Evolutionary conservation across 106 monocot species (phyloP).

Genomic region (Dioscorea dumetorum): DNA sequence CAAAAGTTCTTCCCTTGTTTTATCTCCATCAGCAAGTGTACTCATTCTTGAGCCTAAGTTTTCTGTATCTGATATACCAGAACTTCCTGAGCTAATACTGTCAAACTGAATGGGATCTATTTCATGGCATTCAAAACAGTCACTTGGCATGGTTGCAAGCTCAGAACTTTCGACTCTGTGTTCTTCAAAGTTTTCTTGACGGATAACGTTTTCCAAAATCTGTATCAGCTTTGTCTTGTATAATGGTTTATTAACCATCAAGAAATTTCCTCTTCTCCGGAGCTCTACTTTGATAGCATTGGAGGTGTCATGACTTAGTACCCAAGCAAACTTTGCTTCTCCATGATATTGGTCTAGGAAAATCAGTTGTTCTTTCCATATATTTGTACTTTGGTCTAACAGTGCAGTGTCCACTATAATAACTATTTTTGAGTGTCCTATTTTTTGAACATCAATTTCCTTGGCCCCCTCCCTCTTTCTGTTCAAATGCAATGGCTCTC

Average conservation of each 20-base stretch:
- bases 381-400: slow-evolving; percentile 41
- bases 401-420: slow-evolving; percentile 33
- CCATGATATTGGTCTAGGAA: slow-evolving; percentile 30
- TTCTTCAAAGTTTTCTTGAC: neutral
- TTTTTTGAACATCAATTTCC: neutral
- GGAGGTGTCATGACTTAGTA: slow-evolving; percentile 37
- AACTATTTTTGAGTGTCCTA: slow-evolving; percentile 15
- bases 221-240: slow-evolving; percentile 47
- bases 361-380: slow-evolving; percentile 46
- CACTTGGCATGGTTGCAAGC: slow-evolving; percentile 11
- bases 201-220: slow-evolving; percentile 20
- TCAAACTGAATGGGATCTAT: slow-evolving; percentile 33
- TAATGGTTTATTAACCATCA: slow-evolving; percentile 48
- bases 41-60: neutral
- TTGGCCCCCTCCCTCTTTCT: slow-evolving; percentile 5
- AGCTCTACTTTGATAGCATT: slow-evolving; percentile 37
- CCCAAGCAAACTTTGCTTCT: slow-evolving; percentile 46
- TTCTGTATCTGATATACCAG: slow-evolving; percentile 21
- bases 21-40: neutral
- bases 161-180: neutral
- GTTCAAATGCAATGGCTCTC: slow-evolving; percentile 1
- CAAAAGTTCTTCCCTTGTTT: neutral
- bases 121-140: slow-evolving; percentile 33
- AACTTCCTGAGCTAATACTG: slow-evolving; percentile 29
- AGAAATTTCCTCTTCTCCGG: slow-evolving; percentile 16